phyloP scores from a whole-genome alignment of 768 basidiomycete species.

The Hygrocybe punicea region DNA sequence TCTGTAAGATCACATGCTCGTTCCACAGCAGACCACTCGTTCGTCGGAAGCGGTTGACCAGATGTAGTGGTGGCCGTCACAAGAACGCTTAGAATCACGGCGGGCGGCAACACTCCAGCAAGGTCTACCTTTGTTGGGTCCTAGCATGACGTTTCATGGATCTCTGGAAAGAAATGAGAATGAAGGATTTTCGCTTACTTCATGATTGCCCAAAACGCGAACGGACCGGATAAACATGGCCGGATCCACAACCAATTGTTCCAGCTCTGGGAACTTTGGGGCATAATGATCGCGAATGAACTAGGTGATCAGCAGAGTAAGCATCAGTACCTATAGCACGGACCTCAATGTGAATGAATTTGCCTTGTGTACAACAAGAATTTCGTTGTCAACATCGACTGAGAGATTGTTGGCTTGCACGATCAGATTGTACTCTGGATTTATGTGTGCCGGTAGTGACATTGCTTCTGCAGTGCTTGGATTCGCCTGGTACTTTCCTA shows the following conservation, averaged over 20 bases:
- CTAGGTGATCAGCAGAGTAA: constrained; percentile 37
- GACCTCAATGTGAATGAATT: constrained; percentile 14
- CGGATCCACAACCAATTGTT: constrained; percentile 90
- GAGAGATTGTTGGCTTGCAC: constrained; percentile 97
- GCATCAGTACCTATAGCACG: constrained; percentile 4
- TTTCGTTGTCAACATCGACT: constrained; percentile 98
- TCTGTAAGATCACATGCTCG: constrained; percentile 88
- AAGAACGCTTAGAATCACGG: constrained; percentile 92
- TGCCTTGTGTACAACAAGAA: constrained; percentile 93
- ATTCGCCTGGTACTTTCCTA: constrained; percentile 77
- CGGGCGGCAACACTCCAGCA: constrained; percentile 74
- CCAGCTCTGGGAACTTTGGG: constrained; percentile 92
- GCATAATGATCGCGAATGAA: constrained; percentile 98
- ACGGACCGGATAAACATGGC: constrained; percentile 91
- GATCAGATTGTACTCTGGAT: constrained; percentile 94
- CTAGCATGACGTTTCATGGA: constrained; percentile 34
- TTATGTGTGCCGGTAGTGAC: constrained; percentile 76
- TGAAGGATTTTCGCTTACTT: constrained; percentile 42
- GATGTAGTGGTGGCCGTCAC: constrained; percentile 91
- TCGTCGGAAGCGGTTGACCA: constrained; percentile 65
- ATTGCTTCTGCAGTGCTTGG: constrained; percentile 79
- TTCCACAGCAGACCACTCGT: constrained; percentile 77
- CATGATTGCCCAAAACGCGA: constrained; percentile 78
- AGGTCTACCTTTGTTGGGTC: constrained; percentile 87
- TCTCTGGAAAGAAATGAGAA: not conserved